Conservation (phyloP, 306 rosid species). For the Luffa acutangula region DNA sequence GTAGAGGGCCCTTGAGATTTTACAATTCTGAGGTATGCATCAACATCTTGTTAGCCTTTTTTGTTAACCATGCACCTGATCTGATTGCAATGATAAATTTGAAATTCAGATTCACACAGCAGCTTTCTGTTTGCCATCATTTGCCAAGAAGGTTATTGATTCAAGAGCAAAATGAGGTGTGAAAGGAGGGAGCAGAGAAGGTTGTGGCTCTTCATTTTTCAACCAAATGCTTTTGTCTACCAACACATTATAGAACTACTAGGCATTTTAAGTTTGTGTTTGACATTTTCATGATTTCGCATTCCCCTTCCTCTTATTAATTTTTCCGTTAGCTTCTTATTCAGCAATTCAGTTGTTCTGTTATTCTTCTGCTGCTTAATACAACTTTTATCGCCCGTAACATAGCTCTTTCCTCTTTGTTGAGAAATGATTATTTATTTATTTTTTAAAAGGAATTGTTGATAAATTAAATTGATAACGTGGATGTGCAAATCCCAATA, state of each 20-base stretch:
- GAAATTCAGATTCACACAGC: slow-evolving; percentile 69
- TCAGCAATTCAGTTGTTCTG: neutral
- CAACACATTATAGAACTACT: neutral
- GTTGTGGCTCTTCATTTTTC: neutral
- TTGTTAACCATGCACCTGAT: too few species aligned
- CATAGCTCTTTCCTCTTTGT: neutral
- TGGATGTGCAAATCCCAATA: neutral
- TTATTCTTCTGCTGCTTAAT: neutral
- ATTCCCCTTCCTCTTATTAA: neutral
- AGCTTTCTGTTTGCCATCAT: slow-evolving; percentile 89
- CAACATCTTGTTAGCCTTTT: neutral
- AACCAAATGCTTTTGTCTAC: neutral
- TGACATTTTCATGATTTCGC: neutral
- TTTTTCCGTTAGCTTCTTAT: neutral
- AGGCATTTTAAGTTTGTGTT: neutral
- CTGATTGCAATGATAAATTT: neutral
- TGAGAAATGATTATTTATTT: neutral
- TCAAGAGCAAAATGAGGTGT: slow-evolving; percentile 32
- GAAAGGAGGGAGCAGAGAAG: slow-evolving; percentile 28
- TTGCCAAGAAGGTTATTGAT: slow-evolving; percentile 71
- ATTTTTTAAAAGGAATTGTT: neutral
- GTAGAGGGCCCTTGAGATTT: slow-evolving; percentile 53
- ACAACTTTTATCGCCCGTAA: neutral
- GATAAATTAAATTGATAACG: neutral
- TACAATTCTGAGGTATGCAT: slow-evolving; percentile 77